Evolutionary conservation across 2,329 filamentous ascomycete genomes (phyloP).

Genomic region (Aspergillus clavatus): DNA sequence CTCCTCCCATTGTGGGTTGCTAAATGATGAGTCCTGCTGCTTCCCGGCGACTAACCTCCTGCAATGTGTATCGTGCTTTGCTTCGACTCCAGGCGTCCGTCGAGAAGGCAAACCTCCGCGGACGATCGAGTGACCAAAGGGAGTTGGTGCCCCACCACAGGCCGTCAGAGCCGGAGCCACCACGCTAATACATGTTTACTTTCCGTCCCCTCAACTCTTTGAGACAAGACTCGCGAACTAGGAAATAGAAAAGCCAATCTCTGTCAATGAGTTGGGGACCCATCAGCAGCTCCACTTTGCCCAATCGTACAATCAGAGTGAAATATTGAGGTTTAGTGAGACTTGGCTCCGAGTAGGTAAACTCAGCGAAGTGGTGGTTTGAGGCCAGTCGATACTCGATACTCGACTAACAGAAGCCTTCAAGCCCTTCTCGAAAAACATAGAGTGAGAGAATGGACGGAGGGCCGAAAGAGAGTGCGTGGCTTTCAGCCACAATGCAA

Average conservation of each 20-base stretch:
- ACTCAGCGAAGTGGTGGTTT: too few species aligned
- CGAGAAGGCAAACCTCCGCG: slow-evolving; percentile 1
- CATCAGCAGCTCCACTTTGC: slow-evolving; percentile 10
- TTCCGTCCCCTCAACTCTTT: background rate
- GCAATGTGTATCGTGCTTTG: slow-evolving; percentile 8
- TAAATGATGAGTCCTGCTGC: slow-evolving; percentile 14
- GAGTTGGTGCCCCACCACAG: slow-evolving; percentile 9
- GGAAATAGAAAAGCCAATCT: slow-evolving; percentile 7
- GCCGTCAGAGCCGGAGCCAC: slow-evolving; percentile 10
- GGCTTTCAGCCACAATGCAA: slow-evolving; percentile 12
- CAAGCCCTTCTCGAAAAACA: slow-evolving; percentile 8
- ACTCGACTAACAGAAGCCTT: slow-evolving; percentile 2
- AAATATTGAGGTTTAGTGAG: slow-evolving; percentile 11
- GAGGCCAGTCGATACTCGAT: background rate
- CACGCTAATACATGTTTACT: slow-evolving; percentile 1
- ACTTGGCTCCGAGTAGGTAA: too few species aligned
- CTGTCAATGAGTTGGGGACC: slow-evolving; percentile 6
- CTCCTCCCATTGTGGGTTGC: slow-evolving; percentile 8
- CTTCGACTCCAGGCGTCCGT: background rate
- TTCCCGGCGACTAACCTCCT: slow-evolving; percentile 13
- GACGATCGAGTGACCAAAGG: slow-evolving; percentile 9
- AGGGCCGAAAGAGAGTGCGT: slow-evolving; percentile 8
- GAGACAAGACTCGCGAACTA: background rate
- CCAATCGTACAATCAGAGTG: slow-evolving; percentile 12
- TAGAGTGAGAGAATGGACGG: background rate